Base-by-base conservation (phyloP, 345 rosid species). In the Carallia pectinifolia region DNA sequence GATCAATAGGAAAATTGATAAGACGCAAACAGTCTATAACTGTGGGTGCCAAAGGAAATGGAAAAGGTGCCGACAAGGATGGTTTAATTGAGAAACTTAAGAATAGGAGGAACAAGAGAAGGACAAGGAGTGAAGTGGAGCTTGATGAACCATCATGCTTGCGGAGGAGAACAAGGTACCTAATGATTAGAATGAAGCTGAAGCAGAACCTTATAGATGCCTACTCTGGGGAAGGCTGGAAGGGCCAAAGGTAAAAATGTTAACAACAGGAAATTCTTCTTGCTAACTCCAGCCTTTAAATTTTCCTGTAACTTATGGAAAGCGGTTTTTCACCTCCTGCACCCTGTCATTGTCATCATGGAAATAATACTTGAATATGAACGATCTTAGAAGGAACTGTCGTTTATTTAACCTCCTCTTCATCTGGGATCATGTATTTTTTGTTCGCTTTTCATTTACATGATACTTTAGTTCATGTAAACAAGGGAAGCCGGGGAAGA, bases 181-280 rank as follows among this genome's bases (percentile, higher is more conserved):
- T 92, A 73, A 79, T 95, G 77, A 87, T 95, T 68, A 90, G 87
- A 84, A 87, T 95, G 90, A 92, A 92, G 92, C 81, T 85, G 83
- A 96, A 92, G 81, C 99, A 95, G 87, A 95, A 92, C 79, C 98
- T 92, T 65, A 89, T 95, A 52, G 99, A 95, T 84, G 98, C 98
- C 66, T 95, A 92, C 72, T 90, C 97, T 15, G 83, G 86, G 30
- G 99, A 95, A 85, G 99, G 99, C 30, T 95, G 99, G 98, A 95
- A 95, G 80, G 99, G 98, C 79, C 98, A 95, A 81, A 95, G 99
- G 99, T 95, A 84, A 61, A 79, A 44, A 13, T 44, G 50, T 44
- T 2, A 16, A 53, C 37, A 48, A 47, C 62, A 16, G 15, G 39
- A 36, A 73, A 18, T 47, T 12, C 12, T 29, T 38, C 48, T 60